phyloP scores from a whole-genome alignment of 352 stramenopile genomes.

The Pilasporangium apinafurcum region DNA sequence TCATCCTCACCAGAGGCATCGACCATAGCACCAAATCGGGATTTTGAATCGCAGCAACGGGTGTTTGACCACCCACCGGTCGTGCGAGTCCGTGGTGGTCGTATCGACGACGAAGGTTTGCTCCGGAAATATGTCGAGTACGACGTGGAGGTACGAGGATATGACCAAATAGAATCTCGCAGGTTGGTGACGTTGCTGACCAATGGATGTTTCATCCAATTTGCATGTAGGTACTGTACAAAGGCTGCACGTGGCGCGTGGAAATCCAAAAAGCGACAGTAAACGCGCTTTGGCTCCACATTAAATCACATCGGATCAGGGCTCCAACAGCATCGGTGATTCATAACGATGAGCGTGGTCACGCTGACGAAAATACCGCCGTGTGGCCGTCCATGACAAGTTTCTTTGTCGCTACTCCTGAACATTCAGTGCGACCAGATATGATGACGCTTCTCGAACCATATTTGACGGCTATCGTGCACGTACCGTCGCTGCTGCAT shows the following conservation, averaged over 20 bases:
- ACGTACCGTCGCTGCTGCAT: conserved; percentile 42
- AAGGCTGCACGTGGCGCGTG: conserved; percentile 64
- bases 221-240: conserved; percentile 41
- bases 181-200: background rate
- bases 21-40: conserved; percentile 42
- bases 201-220: background rate
- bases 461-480: conserved; percentile 51
- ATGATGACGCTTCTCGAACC: conserved; percentile 73
- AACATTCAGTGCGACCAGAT: conserved; percentile 55
- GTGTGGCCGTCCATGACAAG: conserved; percentile 61
- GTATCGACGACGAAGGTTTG: conserved; percentile 71
- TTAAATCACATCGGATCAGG: conserved; percentile 26
- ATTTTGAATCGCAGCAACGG: conserved; percentile 57
- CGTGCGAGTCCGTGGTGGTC: conserved; percentile 49
- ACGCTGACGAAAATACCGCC: conserved; percentile 4
- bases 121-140: conserved; percentile 85
- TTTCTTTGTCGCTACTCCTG: conserved; percentile 61
- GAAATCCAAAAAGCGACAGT: conserved; percentile 75
- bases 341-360: no score
- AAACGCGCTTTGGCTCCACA: conserved; percentile 73
- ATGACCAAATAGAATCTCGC: no score
- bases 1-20: no score
- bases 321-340: conserved; percentile 5
- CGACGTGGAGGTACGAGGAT: conserved; percentile 72
- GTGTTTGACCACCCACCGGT: conserved; percentile 66